Conservation (phyloP, 2,329 filamentous ascomycete genomes). For the Dryadomyces quercivorus region DNA sequence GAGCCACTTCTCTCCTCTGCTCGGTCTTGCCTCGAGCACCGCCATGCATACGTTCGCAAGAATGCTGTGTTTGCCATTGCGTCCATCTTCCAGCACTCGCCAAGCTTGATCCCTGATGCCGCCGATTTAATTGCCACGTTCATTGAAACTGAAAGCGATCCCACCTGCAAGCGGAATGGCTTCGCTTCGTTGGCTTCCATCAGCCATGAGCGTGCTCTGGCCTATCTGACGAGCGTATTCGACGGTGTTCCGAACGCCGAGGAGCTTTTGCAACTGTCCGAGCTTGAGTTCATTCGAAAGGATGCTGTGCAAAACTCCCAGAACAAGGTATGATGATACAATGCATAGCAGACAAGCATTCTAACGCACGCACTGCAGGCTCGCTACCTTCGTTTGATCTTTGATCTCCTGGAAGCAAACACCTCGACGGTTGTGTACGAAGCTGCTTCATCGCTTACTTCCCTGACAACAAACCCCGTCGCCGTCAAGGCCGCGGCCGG, state of each 20-base stretch:
- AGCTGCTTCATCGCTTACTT: conserved; percentile 86
- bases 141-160: conserved; percentile 80
- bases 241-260: conserved; percentile 91
- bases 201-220: conserved; percentile 82
- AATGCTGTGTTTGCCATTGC: conserved; percentile 93
- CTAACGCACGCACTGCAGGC: conserved; percentile 31
- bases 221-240: conserved; percentile 80
- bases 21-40: conserved; percentile 83
- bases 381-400: conserved; percentile 85
- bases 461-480: conserved; percentile 90
- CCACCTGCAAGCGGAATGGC: conserved; percentile 95
- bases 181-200: conserved; percentile 86
- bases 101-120: conserved; percentile 86
- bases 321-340: conserved; percentile 58
- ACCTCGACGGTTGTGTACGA: conserved; percentile 96
- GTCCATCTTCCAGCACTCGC: conserved; percentile 84
- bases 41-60: conserved; percentile 96
- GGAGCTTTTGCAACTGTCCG: conserved; percentile 82
- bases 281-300: conserved; percentile 95
- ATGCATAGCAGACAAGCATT: not conserved
- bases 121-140: conserved; percentile 85
- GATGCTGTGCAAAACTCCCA: conserved; percentile 90
- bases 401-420: conserved; percentile 86
- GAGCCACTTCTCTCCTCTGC: conserved; percentile 91
- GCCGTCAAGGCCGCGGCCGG: conserved; percentile 91